Conservation (phyloP, 164 flowering plant species). For the Tinospora cordifolia region DNA sequence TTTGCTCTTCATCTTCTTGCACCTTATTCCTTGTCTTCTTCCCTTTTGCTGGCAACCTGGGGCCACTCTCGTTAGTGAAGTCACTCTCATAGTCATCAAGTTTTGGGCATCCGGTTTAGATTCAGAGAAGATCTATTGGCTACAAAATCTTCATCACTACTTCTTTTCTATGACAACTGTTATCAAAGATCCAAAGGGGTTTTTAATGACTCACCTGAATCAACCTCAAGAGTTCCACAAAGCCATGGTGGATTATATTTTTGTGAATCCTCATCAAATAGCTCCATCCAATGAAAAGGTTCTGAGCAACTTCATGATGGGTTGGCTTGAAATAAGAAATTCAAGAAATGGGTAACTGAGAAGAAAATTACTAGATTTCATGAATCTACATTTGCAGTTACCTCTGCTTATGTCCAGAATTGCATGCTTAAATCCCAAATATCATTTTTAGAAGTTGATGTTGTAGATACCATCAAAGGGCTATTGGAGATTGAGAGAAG, state of each 20-base stretch:
- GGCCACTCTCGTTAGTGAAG: not conserved
- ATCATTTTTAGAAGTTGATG: too few relatives aligned
- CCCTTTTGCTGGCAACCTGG: not conserved
- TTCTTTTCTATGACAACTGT: not conserved
- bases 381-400: too few relatives aligned
- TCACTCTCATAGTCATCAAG: not conserved
- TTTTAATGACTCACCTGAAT: not conserved
- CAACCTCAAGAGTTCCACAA: not conserved
- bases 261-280: not conserved
- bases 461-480: too few relatives aligned
- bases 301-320: not conserved
- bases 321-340: not conserved
- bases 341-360: not conserved
- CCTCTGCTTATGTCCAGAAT: too few relatives aligned
- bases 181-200: not conserved
- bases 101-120: not conserved
- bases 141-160: not conserved
- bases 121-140: not conserved
- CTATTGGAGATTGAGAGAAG: too few relatives aligned
- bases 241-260: not conserved
- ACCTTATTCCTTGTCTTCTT: too few relatives aligned
- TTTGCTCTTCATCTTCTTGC: too few relatives aligned
- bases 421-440: too few relatives aligned
- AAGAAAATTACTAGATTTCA: not conserved
- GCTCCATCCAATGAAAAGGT: not conserved